phyloP scores from a whole-genome alignment of 2,329 filamentous ascomycete genomes.

The Aureobasidium leucospermi region DNA sequence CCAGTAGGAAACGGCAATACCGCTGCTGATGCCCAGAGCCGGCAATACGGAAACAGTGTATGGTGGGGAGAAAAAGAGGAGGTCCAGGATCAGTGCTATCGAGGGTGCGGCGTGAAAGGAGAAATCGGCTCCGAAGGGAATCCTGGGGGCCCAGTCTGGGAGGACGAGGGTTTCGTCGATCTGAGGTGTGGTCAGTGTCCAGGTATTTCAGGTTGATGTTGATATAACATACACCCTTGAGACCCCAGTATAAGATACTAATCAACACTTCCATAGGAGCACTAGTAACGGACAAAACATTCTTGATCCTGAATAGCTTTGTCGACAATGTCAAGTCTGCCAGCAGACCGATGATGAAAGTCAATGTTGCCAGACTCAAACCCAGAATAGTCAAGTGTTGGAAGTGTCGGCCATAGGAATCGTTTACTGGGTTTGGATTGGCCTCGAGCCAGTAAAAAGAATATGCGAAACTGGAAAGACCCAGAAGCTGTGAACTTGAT shows the following conservation, averaged over 20 bases:
- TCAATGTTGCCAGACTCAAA: constrained; percentile 52
- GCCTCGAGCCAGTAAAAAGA: constrained; percentile 35
- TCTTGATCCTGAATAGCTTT: constrained; percentile 59
- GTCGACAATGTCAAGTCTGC: constrained; percentile 56
- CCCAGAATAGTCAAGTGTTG: constrained; percentile 71
- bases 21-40: constrained; percentile 51
- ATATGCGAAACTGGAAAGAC: constrained; percentile 38
- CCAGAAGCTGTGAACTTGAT: constrained; percentile 24
- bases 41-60: constrained; percentile 59
- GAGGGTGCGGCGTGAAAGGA: constrained; percentile 62
- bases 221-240: constrained; percentile 41
- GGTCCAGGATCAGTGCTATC: constrained; percentile 56
- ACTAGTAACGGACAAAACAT: constrained; percentile 56
- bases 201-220: constrained; percentile 6
- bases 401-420: constrained; percentile 60
- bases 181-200: constrained; percentile 19
- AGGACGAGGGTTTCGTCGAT: constrained; percentile 48
- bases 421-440: constrained; percentile 35
- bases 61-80: constrained; percentile 63
- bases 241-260: constrained; percentile 64
- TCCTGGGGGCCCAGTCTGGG: constrained; percentile 34
- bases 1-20: constrained; percentile 63
- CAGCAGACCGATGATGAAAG: constrained; percentile 54
- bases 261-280: constrained; percentile 66
- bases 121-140: constrained; percentile 48